A percentile compares a stretch with the other conserved stretches of the same genome.
phyloP scores from a whole-genome alignment of 2,329 filamentous ascomycete species.

The Ascochyta viciae-villosae region DNA sequence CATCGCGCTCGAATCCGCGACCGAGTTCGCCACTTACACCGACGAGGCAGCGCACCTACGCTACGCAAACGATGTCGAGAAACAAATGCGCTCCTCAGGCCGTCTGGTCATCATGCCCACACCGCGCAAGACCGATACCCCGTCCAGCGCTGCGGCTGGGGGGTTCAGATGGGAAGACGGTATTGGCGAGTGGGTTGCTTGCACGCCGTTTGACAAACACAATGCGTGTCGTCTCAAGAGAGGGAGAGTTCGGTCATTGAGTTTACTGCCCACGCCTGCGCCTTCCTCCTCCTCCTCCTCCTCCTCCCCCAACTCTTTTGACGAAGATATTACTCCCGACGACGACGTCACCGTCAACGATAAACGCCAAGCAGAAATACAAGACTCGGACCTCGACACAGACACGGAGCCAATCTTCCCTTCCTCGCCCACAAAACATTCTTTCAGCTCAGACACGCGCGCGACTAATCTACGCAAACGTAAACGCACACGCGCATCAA shows the following conservation, averaged over 20 bases:
- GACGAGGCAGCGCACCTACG: constrained; percentile 35
- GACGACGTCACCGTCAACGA: too few species aligned
- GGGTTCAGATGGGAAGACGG: constrained; percentile 55
- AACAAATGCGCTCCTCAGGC: constrained; percentile 38
- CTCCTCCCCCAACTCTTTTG: too few species aligned
- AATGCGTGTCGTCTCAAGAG: constrained; percentile 22
- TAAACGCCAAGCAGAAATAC: not conserved
- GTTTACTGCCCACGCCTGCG: constrained; percentile 37
- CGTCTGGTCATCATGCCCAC: constrained; percentile 35
- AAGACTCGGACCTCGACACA: constrained; percentile 8
- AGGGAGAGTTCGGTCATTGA: constrained; percentile 29
- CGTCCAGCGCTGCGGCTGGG: constrained; percentile 23
- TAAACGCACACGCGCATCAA: constrained; percentile 24
- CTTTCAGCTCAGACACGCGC: not conserved
- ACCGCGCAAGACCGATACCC: constrained; percentile 39
- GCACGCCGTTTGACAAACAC: constrained; percentile 47
- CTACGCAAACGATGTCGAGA: constrained; percentile 42
- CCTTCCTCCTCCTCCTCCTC: too few species aligned
- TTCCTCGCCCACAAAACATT: constrained; percentile 25
- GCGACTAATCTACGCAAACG: constrained; percentile 27
- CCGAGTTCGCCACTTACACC: constrained; percentile 46
- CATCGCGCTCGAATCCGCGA: constrained; percentile 45
- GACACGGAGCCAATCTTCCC: constrained; percentile 25
- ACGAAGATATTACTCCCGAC: too few species aligned
- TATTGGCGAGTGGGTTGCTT: constrained; percentile 55